These are phyloP conservation scores for Tylopilus sp. DNA, from an alignment of 1,284 basidiomycete genomes.

Conservation along the genomic window DNA sequence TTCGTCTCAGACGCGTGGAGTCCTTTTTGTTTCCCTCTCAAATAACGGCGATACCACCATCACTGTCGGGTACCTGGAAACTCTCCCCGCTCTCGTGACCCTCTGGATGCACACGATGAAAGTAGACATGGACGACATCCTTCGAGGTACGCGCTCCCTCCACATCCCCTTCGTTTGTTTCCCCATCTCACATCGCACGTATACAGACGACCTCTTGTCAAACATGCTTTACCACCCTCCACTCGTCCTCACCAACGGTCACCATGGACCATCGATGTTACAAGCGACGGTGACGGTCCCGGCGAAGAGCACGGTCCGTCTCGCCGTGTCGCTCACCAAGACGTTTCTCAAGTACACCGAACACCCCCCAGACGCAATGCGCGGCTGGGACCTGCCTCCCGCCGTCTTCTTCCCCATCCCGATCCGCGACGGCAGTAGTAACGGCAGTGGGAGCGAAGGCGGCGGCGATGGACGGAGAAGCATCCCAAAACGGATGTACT, in stretches of 20 bases:
- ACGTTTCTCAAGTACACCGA: slow-evolving; percentile 92
- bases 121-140: slow-evolving; percentile 40
- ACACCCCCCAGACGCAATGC: slow-evolving; percentile 92
- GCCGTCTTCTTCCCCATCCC: slow-evolving; percentile 64
- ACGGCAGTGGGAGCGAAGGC: no score
- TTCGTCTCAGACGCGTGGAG: slow-evolving; percentile 72
- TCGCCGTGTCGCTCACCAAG: slow-evolving; percentile 79
- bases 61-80: slow-evolving; percentile 76
- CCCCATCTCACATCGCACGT: neutral
- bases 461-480: neutral
- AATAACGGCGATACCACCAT: slow-evolving; percentile 58
- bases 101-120: slow-evolving; percentile 83
- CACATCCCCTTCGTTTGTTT: neutral
- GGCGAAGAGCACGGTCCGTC: slow-evolving; percentile 55
- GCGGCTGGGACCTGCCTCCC: slow-evolving; percentile 89
- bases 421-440: neutral
- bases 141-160: slow-evolving; percentile 42
- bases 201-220: slow-evolving; percentile 39
- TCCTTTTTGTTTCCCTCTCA: slow-evolving; percentile 64
- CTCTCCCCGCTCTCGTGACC: slow-evolving; percentile 90
- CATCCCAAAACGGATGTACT: slow-evolving; percentile 58
- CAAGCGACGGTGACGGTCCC: slow-evolving; percentile 74
- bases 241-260: slow-evolving; percentile 54
- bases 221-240: slow-evolving; percentile 61
- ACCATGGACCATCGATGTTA: slow-evolving; percentile 38